phyloP scores from a whole-genome alignment of 495 filamentous ascomycete species.

The Annulohypoxylon nitens region DNA sequence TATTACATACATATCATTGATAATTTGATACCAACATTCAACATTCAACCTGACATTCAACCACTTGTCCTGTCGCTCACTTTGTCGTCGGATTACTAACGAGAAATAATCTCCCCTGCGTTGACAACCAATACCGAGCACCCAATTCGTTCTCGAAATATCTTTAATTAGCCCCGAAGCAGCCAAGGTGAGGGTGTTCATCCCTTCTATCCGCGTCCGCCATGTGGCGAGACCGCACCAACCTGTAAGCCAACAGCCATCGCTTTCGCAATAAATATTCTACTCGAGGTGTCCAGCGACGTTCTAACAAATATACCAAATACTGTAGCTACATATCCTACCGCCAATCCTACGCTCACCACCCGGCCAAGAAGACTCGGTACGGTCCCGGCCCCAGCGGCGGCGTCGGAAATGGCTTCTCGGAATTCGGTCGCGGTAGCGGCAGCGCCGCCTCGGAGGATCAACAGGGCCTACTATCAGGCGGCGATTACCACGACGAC shows the following conservation, averaged over 20 bases:
- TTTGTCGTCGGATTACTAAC: slow-evolving; percentile 25
- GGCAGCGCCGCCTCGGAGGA: slow-evolving; percentile 68
- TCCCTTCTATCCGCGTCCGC: slow-evolving; percentile 65
- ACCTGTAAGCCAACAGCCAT: slow-evolving; percentile 74
- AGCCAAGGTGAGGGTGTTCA: slow-evolving; percentile 54
- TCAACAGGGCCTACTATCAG: slow-evolving; percentile 88
- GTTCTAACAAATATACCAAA: neutral
- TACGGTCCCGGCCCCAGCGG: slow-evolving; percentile 66
- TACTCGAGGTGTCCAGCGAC: slow-evolving; percentile 7
- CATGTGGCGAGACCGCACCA: slow-evolving; percentile 99
- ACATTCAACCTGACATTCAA: neutral
- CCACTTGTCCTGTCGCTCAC: slow-evolving; percentile 27
- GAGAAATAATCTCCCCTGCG: neutral
- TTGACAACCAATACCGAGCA: neutral
- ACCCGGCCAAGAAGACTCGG: slow-evolving; percentile 85
- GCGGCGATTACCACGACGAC: slow-evolving; percentile 82
- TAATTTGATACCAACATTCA: neutral
- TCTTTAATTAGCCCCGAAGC: slow-evolving; percentile 9
- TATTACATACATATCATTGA: neutral
- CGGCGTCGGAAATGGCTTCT: slow-evolving; percentile 75
- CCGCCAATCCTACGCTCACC: slow-evolving; percentile 96
- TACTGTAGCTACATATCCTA: slow-evolving; percentile 91
- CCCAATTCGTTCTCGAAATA: slow-evolving; percentile 25
- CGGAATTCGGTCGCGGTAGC: slow-evolving; percentile 61
- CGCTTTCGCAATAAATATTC: neutral